These are phyloP conservation scores for Trametes maxima DNA, from an alignment of 768 basidiomycete species.

Conservation along the genomic window DNA sequence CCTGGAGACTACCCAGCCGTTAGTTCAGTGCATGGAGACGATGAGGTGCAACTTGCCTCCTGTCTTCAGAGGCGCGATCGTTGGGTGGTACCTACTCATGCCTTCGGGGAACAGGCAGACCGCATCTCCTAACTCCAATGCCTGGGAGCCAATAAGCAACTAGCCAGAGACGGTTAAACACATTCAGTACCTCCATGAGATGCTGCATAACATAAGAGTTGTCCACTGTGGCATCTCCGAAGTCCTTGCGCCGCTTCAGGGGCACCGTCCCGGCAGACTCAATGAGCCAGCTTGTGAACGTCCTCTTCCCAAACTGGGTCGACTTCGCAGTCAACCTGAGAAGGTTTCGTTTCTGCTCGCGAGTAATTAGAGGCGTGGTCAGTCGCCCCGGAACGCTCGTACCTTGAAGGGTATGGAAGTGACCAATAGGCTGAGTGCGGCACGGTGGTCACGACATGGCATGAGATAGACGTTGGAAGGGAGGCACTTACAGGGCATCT, in stretches of 20 bases:
- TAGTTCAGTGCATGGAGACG: neutral
- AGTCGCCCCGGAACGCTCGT: constrained; percentile 19
- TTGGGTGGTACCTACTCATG: constrained; percentile 80
- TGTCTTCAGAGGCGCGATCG: constrained; percentile 86
- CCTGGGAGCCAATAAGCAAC: constrained; percentile 43
- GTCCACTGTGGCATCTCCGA: constrained; percentile 53
- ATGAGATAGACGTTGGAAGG: neutral
- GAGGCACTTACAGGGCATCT: constrained; percentile 71
- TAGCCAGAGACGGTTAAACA: constrained; percentile 2
- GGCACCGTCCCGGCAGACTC: constrained; percentile 88
- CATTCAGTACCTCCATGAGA: constrained; percentile 59
- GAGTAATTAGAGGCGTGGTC: neutral
- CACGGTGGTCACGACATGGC: neutral
- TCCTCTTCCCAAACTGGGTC: constrained; percentile 79
- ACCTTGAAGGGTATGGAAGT: constrained; percentile 74
- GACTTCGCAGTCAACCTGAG: constrained; percentile 86
- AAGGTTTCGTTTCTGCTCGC: constrained; percentile 67
- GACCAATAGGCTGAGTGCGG: constrained; percentile 58
- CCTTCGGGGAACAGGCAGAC: constrained; percentile 89
- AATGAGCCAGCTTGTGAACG: constrained; percentile 90
- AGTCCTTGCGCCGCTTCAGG: constrained; percentile 76
- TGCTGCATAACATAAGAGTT: constrained; percentile 71
- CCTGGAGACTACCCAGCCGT: constrained; percentile 59
- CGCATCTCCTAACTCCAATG: constrained; percentile 74
- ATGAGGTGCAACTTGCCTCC: constrained; percentile 54